Percentiles rank a stretch among this genome's conserved stretches.
phyloP scores from a whole-genome alignment of 345 rosid species.

The Populus pruinosa region DNA sequence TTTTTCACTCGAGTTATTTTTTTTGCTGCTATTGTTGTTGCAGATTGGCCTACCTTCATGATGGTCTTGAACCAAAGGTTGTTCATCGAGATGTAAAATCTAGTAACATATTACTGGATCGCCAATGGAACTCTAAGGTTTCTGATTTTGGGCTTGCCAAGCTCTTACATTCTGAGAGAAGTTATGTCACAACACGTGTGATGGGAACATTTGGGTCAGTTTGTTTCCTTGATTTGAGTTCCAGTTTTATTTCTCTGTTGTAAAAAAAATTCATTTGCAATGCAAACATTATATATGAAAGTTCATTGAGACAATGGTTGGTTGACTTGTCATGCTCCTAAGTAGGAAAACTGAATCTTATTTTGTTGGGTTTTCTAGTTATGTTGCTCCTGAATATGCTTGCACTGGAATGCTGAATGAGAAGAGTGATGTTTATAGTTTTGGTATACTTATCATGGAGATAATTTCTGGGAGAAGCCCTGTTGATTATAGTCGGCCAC shows the following conservation, averaged over 20 bases:
- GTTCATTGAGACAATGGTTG: neutral
- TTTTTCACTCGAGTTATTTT: neutral
- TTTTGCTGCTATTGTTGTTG: conserved; percentile 1
- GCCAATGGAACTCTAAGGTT: conserved; percentile 83
- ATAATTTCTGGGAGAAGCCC: conserved; percentile 83
- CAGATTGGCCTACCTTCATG: conserved; percentile 96
- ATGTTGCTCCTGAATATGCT: conserved; percentile 98
- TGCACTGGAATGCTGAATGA: conserved; percentile 96
- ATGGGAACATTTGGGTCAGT: conserved; percentile 97
- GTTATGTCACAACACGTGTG: conserved; percentile 87
- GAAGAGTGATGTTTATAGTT: conserved; percentile 90
- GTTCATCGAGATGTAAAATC: conserved; percentile 94
- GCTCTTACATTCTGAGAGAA: conserved; percentile 73
- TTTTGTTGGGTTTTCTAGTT: conserved; percentile 41
- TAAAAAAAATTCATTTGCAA: neutral
- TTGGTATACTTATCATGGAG: conserved; percentile 92
- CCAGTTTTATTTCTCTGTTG: neutral
- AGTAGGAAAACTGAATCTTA: conserved; percentile 2
- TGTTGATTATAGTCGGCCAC: conserved; percentile 80
- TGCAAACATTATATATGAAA: neutral
- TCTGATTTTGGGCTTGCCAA: conserved; percentile 99
- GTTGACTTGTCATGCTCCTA: neutral
- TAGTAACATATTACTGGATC: conserved; percentile 83
- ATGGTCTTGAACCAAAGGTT: conserved; percentile 97
- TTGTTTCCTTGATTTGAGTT: conserved; percentile 5